Evolutionary conservation across 2,329 filamentous ascomycete species (phyloP).

Genomic region (Daldinia sp.): DNA sequence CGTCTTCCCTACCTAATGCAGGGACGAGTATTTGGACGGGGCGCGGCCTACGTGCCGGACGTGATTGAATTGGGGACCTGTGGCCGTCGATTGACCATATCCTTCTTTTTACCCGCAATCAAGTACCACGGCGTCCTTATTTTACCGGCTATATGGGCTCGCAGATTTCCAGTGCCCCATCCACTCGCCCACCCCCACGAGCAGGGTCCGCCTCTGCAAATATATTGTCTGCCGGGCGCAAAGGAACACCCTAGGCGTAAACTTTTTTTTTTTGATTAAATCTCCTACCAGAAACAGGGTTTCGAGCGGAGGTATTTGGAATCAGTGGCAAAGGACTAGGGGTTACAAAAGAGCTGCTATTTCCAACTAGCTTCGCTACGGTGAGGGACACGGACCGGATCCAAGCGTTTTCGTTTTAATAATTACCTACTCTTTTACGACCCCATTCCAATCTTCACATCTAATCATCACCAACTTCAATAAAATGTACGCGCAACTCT

Average conservation of each 20-base stretch:
- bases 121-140: conserved; percentile 23
- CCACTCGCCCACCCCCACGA: conserved; percentile 20
- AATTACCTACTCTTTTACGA: background rate
- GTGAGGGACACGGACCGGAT: conserved; percentile 18
- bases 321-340: conserved; percentile 10
- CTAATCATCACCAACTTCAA: conserved; percentile 1
- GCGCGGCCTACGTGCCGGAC: conserved; percentile 13
- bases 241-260: background rate
- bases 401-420: background rate
- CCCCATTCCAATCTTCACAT: background rate
- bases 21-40: conserved; percentile 19
- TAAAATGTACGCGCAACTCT: conserved; percentile 37
- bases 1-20: conserved; percentile 18
- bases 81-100: conserved; percentile 16
- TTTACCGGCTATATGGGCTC: conserved; percentile 38
- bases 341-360: conserved; percentile 28
- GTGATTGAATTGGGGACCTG: conserved; percentile 26
- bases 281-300: conserved; percentile 18
- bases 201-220: conserved; percentile 17
- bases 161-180: background rate
- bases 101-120: conserved; percentile 33
- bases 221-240: conserved; percentile 36
- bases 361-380: conserved; percentile 14
- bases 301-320: conserved; percentile 29
- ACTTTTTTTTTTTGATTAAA: conserved; percentile 21